Percentiles rank a stretch among this genome's conserved stretches.
Evolutionary conservation across 2,329 filamentous ascomycete species (phyloP).

Genomic region (Talaromyces funiculosus): DNA sequence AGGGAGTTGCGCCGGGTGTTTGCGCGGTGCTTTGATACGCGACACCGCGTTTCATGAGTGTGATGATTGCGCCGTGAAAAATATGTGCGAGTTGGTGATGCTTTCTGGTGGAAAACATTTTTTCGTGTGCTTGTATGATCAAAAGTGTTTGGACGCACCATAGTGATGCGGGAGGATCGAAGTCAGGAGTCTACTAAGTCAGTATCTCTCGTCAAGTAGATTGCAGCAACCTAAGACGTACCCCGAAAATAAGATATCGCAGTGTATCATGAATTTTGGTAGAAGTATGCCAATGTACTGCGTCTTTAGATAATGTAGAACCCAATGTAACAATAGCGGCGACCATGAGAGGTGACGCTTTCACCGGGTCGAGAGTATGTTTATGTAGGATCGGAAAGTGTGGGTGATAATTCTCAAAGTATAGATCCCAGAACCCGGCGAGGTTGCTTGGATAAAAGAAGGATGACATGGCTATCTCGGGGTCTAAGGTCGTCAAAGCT

Average conservation of each 20-base stretch:
- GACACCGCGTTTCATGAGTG: constrained; percentile 23
- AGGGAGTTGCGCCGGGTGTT: constrained; percentile 3
- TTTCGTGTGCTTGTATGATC: constrained; percentile 23
- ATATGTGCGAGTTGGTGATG: constrained; percentile 26
- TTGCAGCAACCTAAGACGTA: constrained; percentile 4
- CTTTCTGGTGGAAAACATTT: constrained; percentile 25
- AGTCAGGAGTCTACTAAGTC: constrained; percentile 16
- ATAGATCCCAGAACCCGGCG: constrained; percentile 20
- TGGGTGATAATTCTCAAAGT: constrained; percentile 25
- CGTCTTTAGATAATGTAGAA: constrained; percentile 20
- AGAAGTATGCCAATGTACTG: constrained; percentile 17
- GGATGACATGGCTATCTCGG: constrained; percentile 16
- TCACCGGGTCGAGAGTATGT: constrained; percentile 18
- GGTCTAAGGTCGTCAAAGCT: constrained; percentile 18
- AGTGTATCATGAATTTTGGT: constrained; percentile 22
- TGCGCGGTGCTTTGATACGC: constrained; percentile 14
- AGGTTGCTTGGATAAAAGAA: constrained; percentile 23
- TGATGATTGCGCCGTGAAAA: constrained; percentile 26
- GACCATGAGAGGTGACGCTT: constrained; percentile 20
- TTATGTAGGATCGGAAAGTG: constrained; percentile 25
- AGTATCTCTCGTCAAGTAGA: neutral
- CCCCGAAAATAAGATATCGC: constrained; percentile 22
- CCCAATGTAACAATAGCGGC: constrained; percentile 24
- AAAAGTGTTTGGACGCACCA: constrained; percentile 26
- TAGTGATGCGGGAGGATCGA: constrained; percentile 24